Conservation (phyloP, 345 rosid species). For the Linum trigynum region DNA sequence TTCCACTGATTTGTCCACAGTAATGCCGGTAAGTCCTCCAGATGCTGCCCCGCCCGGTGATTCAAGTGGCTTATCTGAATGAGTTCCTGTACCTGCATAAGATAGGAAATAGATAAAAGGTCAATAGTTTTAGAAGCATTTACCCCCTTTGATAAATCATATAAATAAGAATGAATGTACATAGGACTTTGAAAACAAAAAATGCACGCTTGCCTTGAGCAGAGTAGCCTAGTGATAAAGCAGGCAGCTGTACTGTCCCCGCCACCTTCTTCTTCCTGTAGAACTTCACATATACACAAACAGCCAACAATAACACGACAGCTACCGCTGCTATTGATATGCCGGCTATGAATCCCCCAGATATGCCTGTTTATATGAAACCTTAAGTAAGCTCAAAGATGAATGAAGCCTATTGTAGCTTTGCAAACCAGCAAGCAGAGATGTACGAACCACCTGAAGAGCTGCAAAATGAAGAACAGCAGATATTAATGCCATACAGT, state of each 20-base stretch:
- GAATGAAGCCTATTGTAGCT: not conserved
- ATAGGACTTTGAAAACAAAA: not conserved
- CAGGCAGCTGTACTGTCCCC: slow-evolving; percentile 13
- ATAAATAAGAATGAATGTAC: not conserved
- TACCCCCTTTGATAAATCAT: not conserved
- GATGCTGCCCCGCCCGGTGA: slow-evolving; percentile 14
- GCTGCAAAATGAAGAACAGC: slow-evolving; percentile 31
- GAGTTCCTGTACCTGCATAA: slow-evolving; percentile 15
- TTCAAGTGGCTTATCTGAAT: slow-evolving; percentile 17
- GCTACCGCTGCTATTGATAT: slow-evolving; percentile 31
- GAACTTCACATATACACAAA: slow-evolving; percentile 15
- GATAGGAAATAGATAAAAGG: not conserved
- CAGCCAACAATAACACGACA: slow-evolving; percentile 13
- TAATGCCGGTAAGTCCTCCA: slow-evolving; percentile 5
- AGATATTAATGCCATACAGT: not conserved
- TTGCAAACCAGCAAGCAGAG: not conserved
- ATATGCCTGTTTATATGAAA: slow-evolving; percentile 31
- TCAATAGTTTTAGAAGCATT: not conserved
- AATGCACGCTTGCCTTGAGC: slow-evolving; percentile 19
- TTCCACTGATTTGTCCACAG: slow-evolving; percentile 7
- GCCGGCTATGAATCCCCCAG: slow-evolving; percentile 25
- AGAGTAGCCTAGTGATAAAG: slow-evolving; percentile 18
- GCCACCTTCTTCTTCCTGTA: slow-evolving; percentile 22
- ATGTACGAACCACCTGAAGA: slow-evolving; percentile 21
- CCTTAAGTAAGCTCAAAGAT: slow-evolving; percentile 9